Evolutionary conservation across 2,329 filamentous ascomycete species (phyloP).

Genomic region (Dactylella cylindrospora): DNA sequence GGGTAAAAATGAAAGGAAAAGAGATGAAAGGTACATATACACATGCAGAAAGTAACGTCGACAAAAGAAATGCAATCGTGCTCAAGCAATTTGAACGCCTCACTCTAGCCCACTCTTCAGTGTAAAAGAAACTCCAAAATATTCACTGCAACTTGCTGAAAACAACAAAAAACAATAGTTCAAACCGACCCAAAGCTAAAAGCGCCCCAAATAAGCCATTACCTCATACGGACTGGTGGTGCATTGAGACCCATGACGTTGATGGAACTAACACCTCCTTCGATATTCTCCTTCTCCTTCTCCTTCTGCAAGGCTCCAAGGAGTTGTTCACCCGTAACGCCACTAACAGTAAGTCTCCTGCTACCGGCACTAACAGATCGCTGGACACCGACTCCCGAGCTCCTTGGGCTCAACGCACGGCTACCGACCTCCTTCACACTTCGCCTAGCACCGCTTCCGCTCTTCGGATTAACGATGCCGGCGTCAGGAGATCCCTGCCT

Average conservation of each 20-base stretch:
- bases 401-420: constrained; percentile 49
- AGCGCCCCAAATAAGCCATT: too few relatives aligned
- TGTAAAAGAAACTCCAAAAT: constrained; percentile 26
- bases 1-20: constrained; percentile 15
- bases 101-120: constrained; percentile 16
- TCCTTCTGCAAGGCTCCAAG: constrained; percentile 35
- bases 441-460: constrained; percentile 50
- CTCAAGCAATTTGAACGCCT: constrained; percentile 26
- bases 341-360: constrained; percentile 30
- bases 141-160: background rate
- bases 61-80: constrained; percentile 6
- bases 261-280: constrained; percentile 16
- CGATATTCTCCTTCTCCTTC: constrained; percentile 42
- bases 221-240: constrained; percentile 29
- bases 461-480: constrained; percentile 52
- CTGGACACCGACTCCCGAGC: constrained; percentile 30
- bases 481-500: constrained; percentile 52
- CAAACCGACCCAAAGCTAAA: background rate
- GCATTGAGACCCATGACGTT: constrained; percentile 17
- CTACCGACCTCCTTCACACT: constrained; percentile 49
- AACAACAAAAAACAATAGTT: constrained; percentile 2
- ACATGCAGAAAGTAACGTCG: too few relatives aligned
- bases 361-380: constrained; percentile 21
- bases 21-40: too few relatives aligned
- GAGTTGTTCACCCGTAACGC: constrained; percentile 29